phyloP scores from a whole-genome alignment of 805 yeast genomes.

The Scheffersomyces stipitis region DNA sequence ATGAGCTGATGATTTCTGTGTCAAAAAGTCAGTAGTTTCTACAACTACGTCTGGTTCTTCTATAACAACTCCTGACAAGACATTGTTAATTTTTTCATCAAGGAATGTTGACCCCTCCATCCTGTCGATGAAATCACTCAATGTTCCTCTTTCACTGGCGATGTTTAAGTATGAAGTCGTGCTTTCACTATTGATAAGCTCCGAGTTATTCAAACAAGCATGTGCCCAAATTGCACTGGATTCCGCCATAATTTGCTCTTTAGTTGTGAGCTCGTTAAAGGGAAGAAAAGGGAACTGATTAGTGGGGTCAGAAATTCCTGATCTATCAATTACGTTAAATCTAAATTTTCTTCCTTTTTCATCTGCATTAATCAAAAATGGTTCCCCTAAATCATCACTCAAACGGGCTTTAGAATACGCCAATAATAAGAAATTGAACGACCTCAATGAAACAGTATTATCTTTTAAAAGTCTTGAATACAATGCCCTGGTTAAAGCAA shows the following conservation, averaged over 20 bases:
- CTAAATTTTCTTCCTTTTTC: constrained; percentile 50
- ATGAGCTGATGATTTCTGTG: constrained; percentile 1
- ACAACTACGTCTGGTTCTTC: not conserved
- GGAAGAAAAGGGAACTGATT: constrained; percentile 72
- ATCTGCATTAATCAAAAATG: constrained; percentile 35
- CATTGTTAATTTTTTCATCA: constrained; percentile 12
- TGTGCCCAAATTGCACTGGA: constrained; percentile 74
- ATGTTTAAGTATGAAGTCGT: constrained; percentile 56
- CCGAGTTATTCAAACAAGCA: constrained; percentile 44
- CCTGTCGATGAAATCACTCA: constrained; percentile 35
- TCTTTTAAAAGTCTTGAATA: constrained; percentile 47
- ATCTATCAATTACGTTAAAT: constrained; percentile 43
- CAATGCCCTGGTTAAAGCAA: constrained; percentile 67
- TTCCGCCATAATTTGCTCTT: constrained; percentile 60
- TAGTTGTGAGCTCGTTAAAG: constrained; percentile 36
- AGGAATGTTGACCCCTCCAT: constrained; percentile 28
- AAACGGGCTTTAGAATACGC: constrained; percentile 45
- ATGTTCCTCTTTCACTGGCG: constrained; percentile 33
- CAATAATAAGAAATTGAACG: constrained; percentile 47
- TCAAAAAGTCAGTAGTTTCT: not conserved
- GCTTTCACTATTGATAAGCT: constrained; percentile 39
- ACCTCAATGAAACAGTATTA: constrained; percentile 31
- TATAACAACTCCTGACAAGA: not conserved
- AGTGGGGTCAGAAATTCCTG: constrained; percentile 27
- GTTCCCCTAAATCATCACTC: constrained; percentile 19